phyloP scores from a whole-genome alignment of 495 filamentous ascomycete genomes.

The Glarea lozoyensis region DNA sequence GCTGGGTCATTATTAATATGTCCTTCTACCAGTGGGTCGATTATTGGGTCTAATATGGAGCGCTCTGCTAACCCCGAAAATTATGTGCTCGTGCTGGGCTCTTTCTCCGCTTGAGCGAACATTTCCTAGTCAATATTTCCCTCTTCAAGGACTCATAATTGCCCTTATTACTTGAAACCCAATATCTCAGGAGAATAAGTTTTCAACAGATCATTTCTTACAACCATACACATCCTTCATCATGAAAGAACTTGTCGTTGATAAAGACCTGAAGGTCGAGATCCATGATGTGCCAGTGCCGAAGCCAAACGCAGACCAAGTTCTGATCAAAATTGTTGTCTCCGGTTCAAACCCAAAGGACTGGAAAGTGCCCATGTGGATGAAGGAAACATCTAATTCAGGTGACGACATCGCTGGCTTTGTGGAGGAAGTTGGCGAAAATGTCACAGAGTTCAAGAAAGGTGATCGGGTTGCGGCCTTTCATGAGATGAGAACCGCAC shows the following conservation, averaged over 20 bases:
- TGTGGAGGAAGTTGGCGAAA: constrained; percentile 69
- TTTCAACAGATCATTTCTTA: neutral
- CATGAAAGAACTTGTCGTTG: constrained; percentile 22
- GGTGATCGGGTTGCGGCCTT: constrained; percentile 83
- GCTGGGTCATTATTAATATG: neutral
- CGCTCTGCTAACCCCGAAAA: no score
- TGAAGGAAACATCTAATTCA: constrained; percentile 57
- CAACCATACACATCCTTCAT: neutral
- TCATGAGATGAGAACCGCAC: constrained; percentile 46
- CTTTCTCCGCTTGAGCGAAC: no score
- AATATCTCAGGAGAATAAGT: neutral
- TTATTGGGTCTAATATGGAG: no score
- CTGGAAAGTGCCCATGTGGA: constrained; percentile 45
- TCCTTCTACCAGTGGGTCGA: no score
- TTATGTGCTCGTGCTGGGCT: no score
- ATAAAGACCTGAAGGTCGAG: constrained; percentile 40
- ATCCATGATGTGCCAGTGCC: constrained; percentile 58
- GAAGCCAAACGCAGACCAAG: constrained; percentile 46
- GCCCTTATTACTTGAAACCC: no score
- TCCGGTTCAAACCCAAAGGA: constrained; percentile 73
- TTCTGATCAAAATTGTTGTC: constrained; percentile 60
- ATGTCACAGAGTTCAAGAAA: constrained; percentile 62
- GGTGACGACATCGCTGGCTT: constrained; percentile 88
- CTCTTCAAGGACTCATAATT: no score
- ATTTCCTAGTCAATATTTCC: no score